Conservation (phyloP, 176 grass and related monocot genomes). For the Thalia dealbata region DNA sequence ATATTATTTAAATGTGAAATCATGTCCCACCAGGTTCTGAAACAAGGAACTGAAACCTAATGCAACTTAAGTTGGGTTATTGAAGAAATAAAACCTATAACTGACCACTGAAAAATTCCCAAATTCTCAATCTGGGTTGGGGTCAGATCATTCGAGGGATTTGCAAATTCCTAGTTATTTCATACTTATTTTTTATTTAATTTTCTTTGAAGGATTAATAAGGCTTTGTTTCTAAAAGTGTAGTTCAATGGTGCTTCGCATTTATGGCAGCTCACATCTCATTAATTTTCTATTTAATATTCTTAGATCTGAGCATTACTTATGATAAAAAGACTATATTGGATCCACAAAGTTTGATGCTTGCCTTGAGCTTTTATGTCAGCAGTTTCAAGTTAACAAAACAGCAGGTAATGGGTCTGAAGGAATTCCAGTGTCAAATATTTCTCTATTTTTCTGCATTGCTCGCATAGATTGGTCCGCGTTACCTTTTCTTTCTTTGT, state of each 20-base stretch:
- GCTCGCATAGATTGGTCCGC: neutral
- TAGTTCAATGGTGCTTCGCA: neutral
- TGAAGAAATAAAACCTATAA: too few species aligned
- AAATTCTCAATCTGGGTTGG: too few species aligned
- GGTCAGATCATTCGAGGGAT: too few species aligned
- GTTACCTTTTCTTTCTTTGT: constrained; percentile 2
- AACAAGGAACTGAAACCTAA: too few species aligned
- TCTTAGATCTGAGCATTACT: constrained; percentile 53
- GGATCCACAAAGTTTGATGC: constrained; percentile 73
- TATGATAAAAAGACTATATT: constrained; percentile 48
- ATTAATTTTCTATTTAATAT: constrained; percentile 17
- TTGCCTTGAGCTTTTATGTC: constrained; percentile 61
- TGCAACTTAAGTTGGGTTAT: too few species aligned
- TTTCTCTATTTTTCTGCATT: neutral
- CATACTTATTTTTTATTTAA: neutral
- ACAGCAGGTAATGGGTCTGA: constrained; percentile 49
- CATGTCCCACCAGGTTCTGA: too few species aligned
- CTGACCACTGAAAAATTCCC: too few species aligned
- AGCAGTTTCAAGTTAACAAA: constrained; percentile 72
- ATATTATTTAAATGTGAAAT: too few species aligned
- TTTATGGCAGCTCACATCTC: neutral
- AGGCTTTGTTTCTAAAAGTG: neutral
- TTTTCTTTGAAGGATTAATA: neutral
- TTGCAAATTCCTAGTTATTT: neutral
- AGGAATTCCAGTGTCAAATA: neutral